A percentile compares a stretch with the other conserved stretches of the same genome.
phyloP scores from a whole-genome alignment of 1,284 basidiomycete genomes.

The Ganoderma lucidum region DNA sequence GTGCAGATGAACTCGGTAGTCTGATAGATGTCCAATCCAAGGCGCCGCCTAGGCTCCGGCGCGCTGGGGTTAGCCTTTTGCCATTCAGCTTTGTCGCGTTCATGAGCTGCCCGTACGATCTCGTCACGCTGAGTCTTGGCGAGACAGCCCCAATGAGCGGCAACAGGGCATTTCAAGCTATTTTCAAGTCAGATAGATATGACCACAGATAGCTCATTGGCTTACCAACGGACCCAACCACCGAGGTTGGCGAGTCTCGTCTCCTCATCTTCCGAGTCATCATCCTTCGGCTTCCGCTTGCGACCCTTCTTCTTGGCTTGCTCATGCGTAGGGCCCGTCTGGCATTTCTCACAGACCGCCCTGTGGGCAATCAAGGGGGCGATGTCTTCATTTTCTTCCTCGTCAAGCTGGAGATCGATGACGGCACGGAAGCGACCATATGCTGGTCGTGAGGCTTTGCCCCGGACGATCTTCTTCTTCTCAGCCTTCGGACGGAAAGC shows the following conservation, averaged over 20 bases:
- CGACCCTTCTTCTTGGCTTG: slow-evolving; percentile 46
- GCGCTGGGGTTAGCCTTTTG: slow-evolving; percentile 31
- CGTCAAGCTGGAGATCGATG: slow-evolving; percentile 63
- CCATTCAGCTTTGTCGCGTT: slow-evolving; percentile 56
- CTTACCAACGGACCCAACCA: slow-evolving; percentile 89
- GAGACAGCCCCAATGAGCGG: slow-evolving; percentile 85
- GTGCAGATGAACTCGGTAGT: slow-evolving; percentile 83
- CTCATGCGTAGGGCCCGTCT: slow-evolving; percentile 63
- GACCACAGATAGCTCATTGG: background rate
- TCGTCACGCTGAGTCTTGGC: slow-evolving; percentile 72
- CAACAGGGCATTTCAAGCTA: slow-evolving; percentile 80
- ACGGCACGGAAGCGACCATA: slow-evolving; percentile 74
- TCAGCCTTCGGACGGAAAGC: slow-evolving; percentile 34
- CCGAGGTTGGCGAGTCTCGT: slow-evolving; percentile 65
- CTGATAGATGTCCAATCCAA: slow-evolving; percentile 60
- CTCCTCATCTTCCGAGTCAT: slow-evolving; percentile 60
- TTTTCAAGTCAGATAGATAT: background rate
- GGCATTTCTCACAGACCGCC: slow-evolving; percentile 75
- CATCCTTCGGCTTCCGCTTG: slow-evolving; percentile 51
- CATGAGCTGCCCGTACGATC: slow-evolving; percentile 70
- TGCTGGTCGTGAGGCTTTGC: slow-evolving; percentile 58
- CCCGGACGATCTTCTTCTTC: slow-evolving; percentile 46
- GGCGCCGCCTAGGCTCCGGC: slow-evolving; percentile 47
- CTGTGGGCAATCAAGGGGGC: slow-evolving; percentile 67
- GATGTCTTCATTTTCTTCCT: slow-evolving; percentile 63